These are phyloP conservation scores for Rickenella mellea DNA, from an alignment of 768 basidiomycete species.

Conservation along the genomic window DNA sequence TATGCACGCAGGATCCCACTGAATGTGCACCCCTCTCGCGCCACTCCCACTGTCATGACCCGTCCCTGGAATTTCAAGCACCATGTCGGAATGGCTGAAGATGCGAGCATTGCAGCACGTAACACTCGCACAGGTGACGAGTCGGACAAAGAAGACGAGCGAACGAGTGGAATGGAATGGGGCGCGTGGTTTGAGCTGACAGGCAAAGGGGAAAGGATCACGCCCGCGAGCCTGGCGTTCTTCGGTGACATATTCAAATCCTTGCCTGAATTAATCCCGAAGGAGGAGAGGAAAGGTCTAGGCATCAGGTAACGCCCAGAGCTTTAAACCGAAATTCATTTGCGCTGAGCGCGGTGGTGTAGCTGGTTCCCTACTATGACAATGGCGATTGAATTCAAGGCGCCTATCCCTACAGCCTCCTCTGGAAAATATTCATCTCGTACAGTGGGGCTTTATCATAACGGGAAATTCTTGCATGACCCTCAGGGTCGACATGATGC, in stretches of 20 bases:
- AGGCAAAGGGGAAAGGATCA: slow-evolving; percentile 33
- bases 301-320: no score
- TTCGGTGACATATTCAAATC: slow-evolving; percentile 46
- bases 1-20: slow-evolving; percentile 55
- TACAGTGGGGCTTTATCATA: slow-evolving; percentile 49
- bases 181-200: slow-evolving; percentile 47
- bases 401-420: slow-evolving; percentile 39
- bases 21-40: slow-evolving; percentile 39
- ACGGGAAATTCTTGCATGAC: slow-evolving; percentile 40
- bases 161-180: slow-evolving; percentile 35
- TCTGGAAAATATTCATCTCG: slow-evolving; percentile 29
- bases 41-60: slow-evolving; percentile 14
- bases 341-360: neutral
- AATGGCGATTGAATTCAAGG: slow-evolving; percentile 54
- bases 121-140: slow-evolving; percentile 28
- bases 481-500: slow-evolving; percentile 49
- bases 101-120: slow-evolving; percentile 31
- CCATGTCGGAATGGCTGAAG: slow-evolving; percentile 28
- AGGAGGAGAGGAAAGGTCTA: slow-evolving; percentile 18
- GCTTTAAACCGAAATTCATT: neutral
- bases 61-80: slow-evolving; percentile 26
- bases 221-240: slow-evolving; percentile 40
- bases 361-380: slow-evolving; percentile 62
- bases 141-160: slow-evolving; percentile 32
- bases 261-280: slow-evolving; percentile 37